Base-by-base conservation (phyloP, 768 basidiomycete species). In the Mycena rosella region DNA sequence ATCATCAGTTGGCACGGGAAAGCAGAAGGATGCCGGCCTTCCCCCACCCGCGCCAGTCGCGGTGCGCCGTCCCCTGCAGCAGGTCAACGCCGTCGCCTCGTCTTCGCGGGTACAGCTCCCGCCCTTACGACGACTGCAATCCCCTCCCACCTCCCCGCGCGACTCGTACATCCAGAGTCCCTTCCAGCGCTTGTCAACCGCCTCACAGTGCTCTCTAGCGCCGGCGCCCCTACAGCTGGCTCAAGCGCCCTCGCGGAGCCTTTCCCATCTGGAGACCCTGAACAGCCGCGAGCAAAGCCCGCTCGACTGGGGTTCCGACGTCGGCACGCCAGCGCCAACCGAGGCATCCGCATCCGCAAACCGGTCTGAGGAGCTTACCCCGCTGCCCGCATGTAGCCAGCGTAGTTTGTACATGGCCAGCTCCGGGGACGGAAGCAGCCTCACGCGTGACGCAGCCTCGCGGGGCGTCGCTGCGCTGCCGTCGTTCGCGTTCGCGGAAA, bases 1-100 rank as follows among this genome's bases (percentile, higher is more conserved):
- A n/a, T n/a, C n/a, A n/a, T 27, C 14, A 30, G 18, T 15, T 11
- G 29, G 8, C 24, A 14, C 22, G 20, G 17, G 29, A 24, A 18
- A 30, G 27, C 7, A 20, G 42, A 11, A 5, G 20, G n/a, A 20
- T 20, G 42, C 26, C 5, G 47, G n/a, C n/a, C n/a, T n/a, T n/a
- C n/a, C n/a, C n/a, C n/a, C n/a, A n/a, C n/a, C n/a, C n/a, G 47
- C 26, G 5, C 49, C 29, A 20, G 5, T 26, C 10, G 29, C 27
- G 3, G 27, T n/a, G 49, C 26, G 29, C 14, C 27, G 29, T 18
- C 3, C 29, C 15, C 26, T 15, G 15, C 26, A 51, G 27, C 76
- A 77, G 17, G 72, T 74, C 36, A 78, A 79, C 51, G 74, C 77
- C 26, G 62, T 77, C 38, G 76, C 77, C 1, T 78, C 79, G 6